Evolutionary conservation across 73 alveolate genomes (phyloP), one percentile per base, ranked within the genome.

Genomic region (Stentor roeselii): DNA sequence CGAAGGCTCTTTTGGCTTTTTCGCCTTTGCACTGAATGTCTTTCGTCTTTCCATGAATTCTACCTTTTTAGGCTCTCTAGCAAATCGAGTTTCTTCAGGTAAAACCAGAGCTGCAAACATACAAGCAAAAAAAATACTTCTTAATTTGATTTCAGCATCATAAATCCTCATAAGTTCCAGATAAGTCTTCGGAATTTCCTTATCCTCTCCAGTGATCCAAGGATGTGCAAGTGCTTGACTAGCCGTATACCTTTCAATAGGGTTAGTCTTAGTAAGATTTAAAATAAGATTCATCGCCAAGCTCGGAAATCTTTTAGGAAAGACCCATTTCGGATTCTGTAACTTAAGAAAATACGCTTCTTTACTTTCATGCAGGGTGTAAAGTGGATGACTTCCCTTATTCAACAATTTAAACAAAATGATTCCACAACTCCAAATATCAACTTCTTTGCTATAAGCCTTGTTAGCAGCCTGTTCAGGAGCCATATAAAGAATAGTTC

Each of bases 381-480:
- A 94, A 36, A 96, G 86, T 40, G 99, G 99, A 82, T 95, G 98
- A 36, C 90, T 92, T 41, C 98, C 98, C 59, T 84, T 89, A 15
- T 86, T 42, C 21, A 76, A n/a, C 39, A 96, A 78, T 87, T 87
- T 90, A 82, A 86, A 96, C 91, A 96, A 90, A 37, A 95, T 89
- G 31, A 97, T 95, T 15, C 99, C 99, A 75, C 98, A 94, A 41
- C 98, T 92, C 98, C 99, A 97, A 60, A 95, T 83, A 86, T 93
- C 97, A 38, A 95, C 91, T 83, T 93, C 92, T 86, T 92, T 91
- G 59, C 87, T 84, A 86, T 93, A 93, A 42, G 78, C 83, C 82
- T 85, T 90, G 74, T 91, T 84, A 0, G 87, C 86, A 42, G 86
- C 90, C 30, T 85, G 90, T 83, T 93, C 98, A 21, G 98, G 98